Conservation (phyloP, 345 rosid species). For the Aquilaria yunnanensis region DNA sequence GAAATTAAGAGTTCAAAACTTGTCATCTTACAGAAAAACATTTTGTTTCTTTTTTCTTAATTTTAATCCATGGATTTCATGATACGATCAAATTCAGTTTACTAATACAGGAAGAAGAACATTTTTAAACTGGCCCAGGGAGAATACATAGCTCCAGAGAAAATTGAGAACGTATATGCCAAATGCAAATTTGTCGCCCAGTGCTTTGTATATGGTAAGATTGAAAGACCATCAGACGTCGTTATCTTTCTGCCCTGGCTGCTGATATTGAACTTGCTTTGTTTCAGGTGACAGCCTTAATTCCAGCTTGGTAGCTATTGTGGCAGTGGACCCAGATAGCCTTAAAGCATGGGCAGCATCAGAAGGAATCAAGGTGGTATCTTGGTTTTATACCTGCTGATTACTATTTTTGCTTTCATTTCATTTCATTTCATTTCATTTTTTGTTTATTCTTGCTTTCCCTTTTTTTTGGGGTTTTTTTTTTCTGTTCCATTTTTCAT, state of each 20-base stretch:
- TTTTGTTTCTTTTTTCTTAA: too few relatives aligned
- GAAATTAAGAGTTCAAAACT: too few relatives aligned
- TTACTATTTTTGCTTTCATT: not conserved
- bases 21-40: too few relatives aligned
- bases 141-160: conserved; percentile 99
- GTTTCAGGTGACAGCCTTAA: conserved; percentile 88
- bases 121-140: conserved; percentile 98
- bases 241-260: not conserved
- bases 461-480: not conserved
- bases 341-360: conserved; percentile 80
- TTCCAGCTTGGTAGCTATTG: conserved; percentile 78
- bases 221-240: conserved; percentile 34
- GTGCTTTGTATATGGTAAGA: conserved; percentile 83
- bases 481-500: not conserved
- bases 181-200: conserved; percentile 80
- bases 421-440: too few relatives aligned
- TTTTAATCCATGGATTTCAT: too few relatives aligned
- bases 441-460: not conserved
- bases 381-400: not conserved
- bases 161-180: conserved; percentile 90
- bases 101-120: conserved; percentile 81
- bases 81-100: conserved; percentile 1
- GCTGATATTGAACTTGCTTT: conserved; percentile 14
- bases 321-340: conserved; percentile 76
- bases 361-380: conserved; percentile 72